phyloP scores from a whole-genome alignment of 352 stramenopile genomes.

The Plasmopara muralis region DNA sequence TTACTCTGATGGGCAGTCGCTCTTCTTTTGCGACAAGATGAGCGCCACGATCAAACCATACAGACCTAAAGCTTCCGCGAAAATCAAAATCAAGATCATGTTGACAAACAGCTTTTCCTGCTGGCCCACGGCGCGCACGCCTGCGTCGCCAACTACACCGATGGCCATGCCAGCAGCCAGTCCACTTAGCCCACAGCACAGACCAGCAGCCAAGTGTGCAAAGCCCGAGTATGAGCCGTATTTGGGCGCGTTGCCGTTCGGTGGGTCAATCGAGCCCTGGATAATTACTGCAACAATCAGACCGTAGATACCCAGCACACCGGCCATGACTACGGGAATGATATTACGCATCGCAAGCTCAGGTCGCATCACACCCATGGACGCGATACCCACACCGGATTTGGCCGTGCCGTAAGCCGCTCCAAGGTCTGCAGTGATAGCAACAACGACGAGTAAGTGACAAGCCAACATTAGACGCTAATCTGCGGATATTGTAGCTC shows the following conservation, averaged over 20 bases:
- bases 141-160: slow-evolving; percentile 94
- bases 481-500: background rate
- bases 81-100: slow-evolving; percentile 99
- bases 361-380: slow-evolving; percentile 94
- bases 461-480: slow-evolving; percentile 6
- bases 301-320: slow-evolving; percentile 96
- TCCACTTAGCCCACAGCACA: slow-evolving; percentile 92
- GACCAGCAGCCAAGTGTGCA: slow-evolving; percentile 89
- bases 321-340: slow-evolving; percentile 98
- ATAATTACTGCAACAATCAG: slow-evolving; percentile 94
- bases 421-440: slow-evolving; percentile 80
- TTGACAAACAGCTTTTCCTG: slow-evolving; percentile 98
- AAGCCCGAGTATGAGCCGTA: slow-evolving; percentile 95
- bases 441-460: slow-evolving; percentile 23
- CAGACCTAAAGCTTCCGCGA: slow-evolving; percentile 95
- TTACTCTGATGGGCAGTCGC: slow-evolving; percentile 41
- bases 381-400: slow-evolving; percentile 95
- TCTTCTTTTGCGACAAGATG: slow-evolving; percentile 85
- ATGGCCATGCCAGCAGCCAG: slow-evolving; percentile 93
- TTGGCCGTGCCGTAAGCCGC: slow-evolving; percentile 96
- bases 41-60: slow-evolving; percentile 96
- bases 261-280: slow-evolving; percentile 86
- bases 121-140: slow-evolving; percentile 94
- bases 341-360: slow-evolving; percentile 98
- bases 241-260: slow-evolving; percentile 47